These are phyloP conservation scores for Polychaeton citri DNA, from an alignment of 2,329 filamentous ascomycete species.

Conservation along the genomic window DNA sequence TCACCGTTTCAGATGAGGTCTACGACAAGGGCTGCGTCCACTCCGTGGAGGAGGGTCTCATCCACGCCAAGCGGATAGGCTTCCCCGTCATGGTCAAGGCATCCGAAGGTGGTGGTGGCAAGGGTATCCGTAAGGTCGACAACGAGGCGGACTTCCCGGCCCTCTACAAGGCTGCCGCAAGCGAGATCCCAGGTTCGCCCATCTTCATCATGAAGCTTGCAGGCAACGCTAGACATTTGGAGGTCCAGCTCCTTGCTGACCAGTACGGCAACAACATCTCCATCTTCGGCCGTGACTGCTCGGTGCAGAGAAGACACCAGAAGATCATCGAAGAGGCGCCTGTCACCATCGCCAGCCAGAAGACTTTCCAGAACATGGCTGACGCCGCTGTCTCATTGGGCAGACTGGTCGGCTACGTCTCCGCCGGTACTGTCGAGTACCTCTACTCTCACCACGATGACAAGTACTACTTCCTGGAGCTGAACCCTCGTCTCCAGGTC, in stretches of 20 bases:
- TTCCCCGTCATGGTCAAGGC: constrained; percentile 99
- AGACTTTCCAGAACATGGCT: constrained; percentile 93
- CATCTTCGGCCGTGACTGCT: constrained; percentile 95
- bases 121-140: constrained; percentile 94
- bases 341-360: constrained; percentile 81
- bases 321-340: constrained; percentile 99
- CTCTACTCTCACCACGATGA: constrained; percentile 95
- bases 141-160: constrained; percentile 70
- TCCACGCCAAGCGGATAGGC: constrained; percentile 77
- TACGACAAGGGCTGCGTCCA: constrained; percentile 87
- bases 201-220: constrained; percentile 99
- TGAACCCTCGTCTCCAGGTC: constrained; percentile 98
- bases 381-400: constrained; percentile 89
- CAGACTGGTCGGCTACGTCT: constrained; percentile 92
- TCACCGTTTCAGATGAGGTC: constrained; percentile 74
- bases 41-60: constrained; percentile 78
- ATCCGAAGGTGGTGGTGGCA: constrained; percentile 97
- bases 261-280: constrained; percentile 99
- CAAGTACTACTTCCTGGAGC: constrained; percentile 98
- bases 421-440: constrained; percentile 96
- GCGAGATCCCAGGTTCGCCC: constrained; percentile 93
- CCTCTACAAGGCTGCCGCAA: constrained; percentile 90
- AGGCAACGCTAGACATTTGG: constrained; percentile 88
- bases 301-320: constrained; percentile 93
- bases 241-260: constrained; percentile 93